These are phyloP conservation scores for Kazachstania martiniae DNA, from an alignment of 805 yeast genomes.

Conservation along the genomic window DNA sequence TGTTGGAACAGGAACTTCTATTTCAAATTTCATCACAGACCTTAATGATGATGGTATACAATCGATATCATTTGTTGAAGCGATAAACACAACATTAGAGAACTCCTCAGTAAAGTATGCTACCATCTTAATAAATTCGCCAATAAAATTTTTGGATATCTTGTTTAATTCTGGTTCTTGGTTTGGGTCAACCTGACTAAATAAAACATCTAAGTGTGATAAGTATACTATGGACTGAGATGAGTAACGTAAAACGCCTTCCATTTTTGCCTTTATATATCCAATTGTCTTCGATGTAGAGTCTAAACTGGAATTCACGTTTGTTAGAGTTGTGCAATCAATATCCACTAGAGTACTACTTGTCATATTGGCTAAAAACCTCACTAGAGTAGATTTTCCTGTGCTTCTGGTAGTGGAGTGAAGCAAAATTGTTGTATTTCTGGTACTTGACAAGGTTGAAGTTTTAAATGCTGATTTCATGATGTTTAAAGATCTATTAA, in stretches of 20 bases:
- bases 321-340: constrained; percentile 44
- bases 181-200: constrained; percentile 54
- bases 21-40: constrained; percentile 63
- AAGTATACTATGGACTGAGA: constrained; percentile 43
- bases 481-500: constrained; percentile 41
- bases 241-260: constrained; percentile 41
- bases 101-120: constrained; percentile 38
- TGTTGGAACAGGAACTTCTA: constrained; percentile 64
- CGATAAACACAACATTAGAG: constrained; percentile 40
- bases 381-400: constrained; percentile 64
- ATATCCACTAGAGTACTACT: constrained; percentile 61
- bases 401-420: constrained; percentile 63
- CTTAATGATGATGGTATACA: constrained; percentile 54
- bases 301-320: constrained; percentile 53
- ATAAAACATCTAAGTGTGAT: constrained; percentile 68
- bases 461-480: constrained; percentile 38
- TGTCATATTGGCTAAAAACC: constrained; percentile 40
- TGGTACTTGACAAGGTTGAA: constrained; percentile 21
- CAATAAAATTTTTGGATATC: constrained; percentile 23
- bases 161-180: constrained; percentile 30
- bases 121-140: constrained; percentile 48
- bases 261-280: constrained; percentile 62
- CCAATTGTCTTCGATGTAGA: constrained; percentile 76
- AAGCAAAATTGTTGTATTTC: constrained; percentile 55
- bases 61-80: constrained; percentile 61